phyloP scores from a whole-genome alignment of 2,329 filamentous ascomycete genomes.

The Sclerotinia nivalis region DNA sequence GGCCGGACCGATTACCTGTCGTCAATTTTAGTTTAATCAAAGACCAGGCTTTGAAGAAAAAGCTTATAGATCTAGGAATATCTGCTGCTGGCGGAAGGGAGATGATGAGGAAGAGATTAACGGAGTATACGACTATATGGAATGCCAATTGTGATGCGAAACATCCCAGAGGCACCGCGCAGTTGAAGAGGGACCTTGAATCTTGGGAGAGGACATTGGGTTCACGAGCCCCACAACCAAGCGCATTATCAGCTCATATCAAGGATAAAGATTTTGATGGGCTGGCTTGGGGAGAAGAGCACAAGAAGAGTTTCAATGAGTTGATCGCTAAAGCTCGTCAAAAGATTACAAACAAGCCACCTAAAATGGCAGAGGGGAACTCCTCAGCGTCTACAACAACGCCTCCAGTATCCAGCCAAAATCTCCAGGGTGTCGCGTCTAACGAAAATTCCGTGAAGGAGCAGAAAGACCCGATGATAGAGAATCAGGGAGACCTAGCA shows the following conservation, averaged over 20 bases:
- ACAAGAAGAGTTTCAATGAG: constrained; percentile 74
- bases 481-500: background rate
- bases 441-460: background rate
- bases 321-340: constrained; percentile 75
- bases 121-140: constrained; percentile 93
- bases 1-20: constrained; percentile 58
- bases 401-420: background rate
- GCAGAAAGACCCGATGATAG: background rate
- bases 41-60: constrained; percentile 75
- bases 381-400: constrained; percentile 14
- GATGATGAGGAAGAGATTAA: constrained; percentile 77
- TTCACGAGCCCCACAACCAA: constrained; percentile 48
- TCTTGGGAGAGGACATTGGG: constrained; percentile 86
- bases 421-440: background rate
- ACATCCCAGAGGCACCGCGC: constrained; percentile 65
- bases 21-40: constrained; percentile 88
- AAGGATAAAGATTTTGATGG: constrained; percentile 90
- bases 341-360: constrained; percentile 40
- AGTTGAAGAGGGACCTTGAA: constrained; percentile 77
- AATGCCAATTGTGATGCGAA: constrained; percentile 94
- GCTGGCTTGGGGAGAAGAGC: constrained; percentile 69
- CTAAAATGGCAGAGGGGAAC: background rate
- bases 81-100: constrained; percentile 66
- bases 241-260: constrained; percentile 53
- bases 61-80: constrained; percentile 78